Base-by-base conservation (phyloP, 2,329 filamentous ascomycete genomes). In the Bimuria novae-zelandiae region DNA sequence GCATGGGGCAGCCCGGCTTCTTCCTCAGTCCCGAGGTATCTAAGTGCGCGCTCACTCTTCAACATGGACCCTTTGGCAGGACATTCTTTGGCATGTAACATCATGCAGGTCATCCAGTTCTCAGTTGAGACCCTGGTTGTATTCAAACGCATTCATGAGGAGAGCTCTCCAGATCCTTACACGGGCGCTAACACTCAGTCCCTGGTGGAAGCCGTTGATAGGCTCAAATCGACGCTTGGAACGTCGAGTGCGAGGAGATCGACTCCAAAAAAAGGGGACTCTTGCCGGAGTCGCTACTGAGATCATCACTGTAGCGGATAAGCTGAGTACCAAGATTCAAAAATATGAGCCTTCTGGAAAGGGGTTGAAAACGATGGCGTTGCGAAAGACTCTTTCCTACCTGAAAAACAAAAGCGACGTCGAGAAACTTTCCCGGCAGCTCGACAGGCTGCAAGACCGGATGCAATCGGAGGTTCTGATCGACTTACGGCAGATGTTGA, bases 71-170 rank as follows among this genome's bases (percentile, higher is more conserved):
- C 48, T n/a, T 16, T 50, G 22, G 48, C 48, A 8, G 47, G 25
- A n/a, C 30, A 43, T 29, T 42, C 36, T 2, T 17, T 50, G 7
- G 47, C 47, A 14, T 42, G 27, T 29, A 50, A 50, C 39, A 25
- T 50, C 27, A 50, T 50, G 47, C 47, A 50, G 22, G 47, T 43
- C 4, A 41, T 50, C 19, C 19, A 35, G 7, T 46, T 46, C 17
- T 35, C 43, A 29, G 27, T 21, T 8, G 32, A 46, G 21, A 46
- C 22, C 6, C 19, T 36, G n/a, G 19, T 21, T n/a, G 21, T 36
- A 10, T 37, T 36, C 32, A 37, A 25, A 27, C 30, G 22, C 8
- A n/a, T 45, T 17, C 14, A 23, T 10, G 29, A 35, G 7, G 12
- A 14, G 17, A 19, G 8, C 17, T n/a, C 29, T 8, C 17, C 19